Percentiles rank a stretch among this genome's conserved stretches.
phyloP scores from a whole-genome alignment of 2,329 filamentous ascomycete genomes.

The Claviceps fusiformis region DNA sequence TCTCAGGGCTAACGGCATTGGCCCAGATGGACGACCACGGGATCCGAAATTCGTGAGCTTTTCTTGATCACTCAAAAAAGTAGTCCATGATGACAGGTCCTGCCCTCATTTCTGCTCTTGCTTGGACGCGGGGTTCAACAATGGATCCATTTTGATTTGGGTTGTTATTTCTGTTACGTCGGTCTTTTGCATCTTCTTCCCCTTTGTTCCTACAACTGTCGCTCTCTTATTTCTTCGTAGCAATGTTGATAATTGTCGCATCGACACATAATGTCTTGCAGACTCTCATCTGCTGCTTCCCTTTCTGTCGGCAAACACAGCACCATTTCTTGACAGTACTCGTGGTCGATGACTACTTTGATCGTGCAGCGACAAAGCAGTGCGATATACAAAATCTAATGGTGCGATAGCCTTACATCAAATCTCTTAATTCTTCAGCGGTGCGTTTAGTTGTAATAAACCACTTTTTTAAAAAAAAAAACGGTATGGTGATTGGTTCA shows the following conservation, averaged over 20 bases:
- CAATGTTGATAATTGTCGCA: neutral
- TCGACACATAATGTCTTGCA: neutral
- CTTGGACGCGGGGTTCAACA: neutral
- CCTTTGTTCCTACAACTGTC: neutral
- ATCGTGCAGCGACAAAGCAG: neutral
- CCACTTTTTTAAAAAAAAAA: neutral
- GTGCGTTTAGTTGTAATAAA: neutral
- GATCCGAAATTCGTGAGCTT: constrained; percentile 97
- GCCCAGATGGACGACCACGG: constrained; percentile 69
- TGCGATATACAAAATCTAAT: neutral
- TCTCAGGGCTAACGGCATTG: constrained; percentile 81
- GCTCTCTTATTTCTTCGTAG: neutral
- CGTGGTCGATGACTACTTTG: neutral
- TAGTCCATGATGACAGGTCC: neutral
- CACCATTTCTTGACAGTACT: neutral
- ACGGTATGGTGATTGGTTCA: neutral
- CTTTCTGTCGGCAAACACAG: neutral
- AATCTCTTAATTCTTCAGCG: neutral
- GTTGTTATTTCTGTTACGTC: neutral
- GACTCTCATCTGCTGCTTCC: neutral
- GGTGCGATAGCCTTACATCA: neutral
- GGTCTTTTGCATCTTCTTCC: neutral
- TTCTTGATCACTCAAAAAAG: constrained; percentile 17
- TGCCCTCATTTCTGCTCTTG: neutral
- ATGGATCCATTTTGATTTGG: neutral